Evolutionary conservation across 495 filamentous ascomycete genomes (phyloP).

Genomic region (Neurospora sp.): DNA sequence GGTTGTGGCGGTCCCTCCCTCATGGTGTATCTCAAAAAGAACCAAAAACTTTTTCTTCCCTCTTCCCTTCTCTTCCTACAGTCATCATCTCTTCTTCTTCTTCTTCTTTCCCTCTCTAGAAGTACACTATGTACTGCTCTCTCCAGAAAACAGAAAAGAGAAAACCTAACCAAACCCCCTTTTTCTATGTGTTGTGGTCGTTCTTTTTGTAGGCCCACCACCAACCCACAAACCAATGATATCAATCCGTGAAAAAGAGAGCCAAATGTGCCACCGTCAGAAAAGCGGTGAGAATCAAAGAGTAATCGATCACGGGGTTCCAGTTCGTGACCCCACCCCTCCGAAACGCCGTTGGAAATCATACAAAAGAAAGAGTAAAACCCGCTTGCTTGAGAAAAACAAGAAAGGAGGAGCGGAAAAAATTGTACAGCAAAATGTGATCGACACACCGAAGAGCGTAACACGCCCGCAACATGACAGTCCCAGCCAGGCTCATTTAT

Average conservation of each 20-base stretch:
- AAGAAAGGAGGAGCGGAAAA: background rate
- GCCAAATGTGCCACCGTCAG: background rate
- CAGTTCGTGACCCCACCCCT: background rate
- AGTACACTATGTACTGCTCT: background rate
- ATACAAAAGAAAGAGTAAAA: background rate
- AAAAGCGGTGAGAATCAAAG: background rate
- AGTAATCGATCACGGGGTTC: background rate
- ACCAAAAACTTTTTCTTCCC: background rate
- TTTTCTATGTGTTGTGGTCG: background rate
- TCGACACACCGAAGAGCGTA: background rate
- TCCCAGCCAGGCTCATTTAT: constrained; percentile 7
- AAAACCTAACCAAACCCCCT: background rate
- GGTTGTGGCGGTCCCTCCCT: background rate
- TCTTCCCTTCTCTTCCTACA: background rate
- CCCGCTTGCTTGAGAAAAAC: background rate
- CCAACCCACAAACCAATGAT: background rate
- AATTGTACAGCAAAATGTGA: constrained; percentile 1
- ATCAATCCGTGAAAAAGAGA: background rate
- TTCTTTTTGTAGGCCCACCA: background rate
- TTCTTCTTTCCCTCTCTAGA: background rate
- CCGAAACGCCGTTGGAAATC: background rate
- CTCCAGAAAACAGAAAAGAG: background rate
- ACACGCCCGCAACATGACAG: constrained; percentile 3
- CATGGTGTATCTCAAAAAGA: background rate
- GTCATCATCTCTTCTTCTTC: background rate